These are phyloP conservation scores for Wickerhamomyces bovis DNA, from an alignment of 805 yeast genomes.

Conservation along the genomic window DNA sequence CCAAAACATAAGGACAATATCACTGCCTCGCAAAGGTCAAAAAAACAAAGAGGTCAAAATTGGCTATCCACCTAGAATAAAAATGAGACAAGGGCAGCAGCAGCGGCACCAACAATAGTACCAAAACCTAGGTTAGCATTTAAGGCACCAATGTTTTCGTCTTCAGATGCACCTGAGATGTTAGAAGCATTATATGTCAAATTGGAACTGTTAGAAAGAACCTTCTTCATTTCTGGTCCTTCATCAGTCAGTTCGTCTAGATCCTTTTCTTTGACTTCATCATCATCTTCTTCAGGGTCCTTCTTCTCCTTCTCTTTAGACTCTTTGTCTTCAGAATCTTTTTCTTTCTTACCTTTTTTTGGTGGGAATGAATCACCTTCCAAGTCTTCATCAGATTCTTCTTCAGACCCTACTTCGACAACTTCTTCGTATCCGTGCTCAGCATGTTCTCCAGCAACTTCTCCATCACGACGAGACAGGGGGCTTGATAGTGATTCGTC, in stretches of 20 bases:
- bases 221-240: constrained; percentile 3
- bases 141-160: constrained; percentile 3
- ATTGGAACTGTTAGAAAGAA: background rate
- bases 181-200: constrained; percentile 3
- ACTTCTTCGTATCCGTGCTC: background rate
- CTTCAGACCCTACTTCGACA: background rate
- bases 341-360: background rate
- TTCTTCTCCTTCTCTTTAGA: background rate
- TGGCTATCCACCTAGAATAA: background rate
- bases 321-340: background rate
- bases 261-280: constrained; percentile 7
- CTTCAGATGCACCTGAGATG: constrained; percentile 2
- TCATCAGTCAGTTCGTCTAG: constrained; percentile 8
- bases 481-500: background rate
- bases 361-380: background rate
- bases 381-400: background rate
- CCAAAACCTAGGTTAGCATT: background rate
- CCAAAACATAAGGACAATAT: background rate
- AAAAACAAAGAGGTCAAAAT: too few species aligned
- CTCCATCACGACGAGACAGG: constrained; percentile 1
- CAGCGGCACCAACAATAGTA: background rate
- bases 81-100: background rate
- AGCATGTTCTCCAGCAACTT: background rate
- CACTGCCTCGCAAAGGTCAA: background rate
- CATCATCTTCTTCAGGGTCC: constrained; percentile 2